These are phyloP conservation scores for Cordyceps cateniannulata DNA, from an alignment of 2,329 filamentous ascomycete genomes.

Conservation along the genomic window DNA sequence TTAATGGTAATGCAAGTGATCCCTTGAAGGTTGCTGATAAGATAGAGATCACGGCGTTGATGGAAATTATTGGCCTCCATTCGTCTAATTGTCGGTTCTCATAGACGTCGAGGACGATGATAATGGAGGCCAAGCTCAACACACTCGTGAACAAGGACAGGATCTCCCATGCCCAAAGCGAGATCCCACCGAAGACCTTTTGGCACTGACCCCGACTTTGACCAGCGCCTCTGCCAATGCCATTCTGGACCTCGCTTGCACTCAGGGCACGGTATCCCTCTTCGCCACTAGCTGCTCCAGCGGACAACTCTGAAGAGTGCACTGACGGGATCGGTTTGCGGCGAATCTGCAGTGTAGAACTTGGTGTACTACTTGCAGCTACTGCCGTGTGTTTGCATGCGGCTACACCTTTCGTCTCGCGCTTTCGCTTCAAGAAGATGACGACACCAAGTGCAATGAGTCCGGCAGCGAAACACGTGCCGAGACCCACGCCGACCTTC, in stretches of 20 bases:
- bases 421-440: background rate
- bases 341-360: background rate
- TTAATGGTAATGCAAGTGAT: background rate
- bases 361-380: background rate
- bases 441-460: background rate
- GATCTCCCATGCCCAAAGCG: constrained; percentile 4
- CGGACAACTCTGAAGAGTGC: background rate
- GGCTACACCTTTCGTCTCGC: background rate
- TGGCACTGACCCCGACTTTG: background rate
- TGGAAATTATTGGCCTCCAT: background rate
- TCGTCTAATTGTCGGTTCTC: background rate
- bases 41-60: background rate
- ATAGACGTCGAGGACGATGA: background rate
- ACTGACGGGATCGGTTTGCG: background rate
- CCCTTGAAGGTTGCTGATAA: constrained; percentile 3
- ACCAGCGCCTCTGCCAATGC: background rate
- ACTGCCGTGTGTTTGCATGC: background rate
- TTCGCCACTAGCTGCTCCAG: background rate
- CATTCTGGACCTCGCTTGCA: background rate
- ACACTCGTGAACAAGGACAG: background rate
- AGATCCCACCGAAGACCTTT: background rate
- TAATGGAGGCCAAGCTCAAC: constrained; percentile 2
- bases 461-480: background rate
- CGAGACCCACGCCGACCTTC: background rate
- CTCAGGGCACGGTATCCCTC: background rate